Evolutionary conservation across 441 rosid species (phyloP).

Genomic region (Hura crepitans): DNA sequence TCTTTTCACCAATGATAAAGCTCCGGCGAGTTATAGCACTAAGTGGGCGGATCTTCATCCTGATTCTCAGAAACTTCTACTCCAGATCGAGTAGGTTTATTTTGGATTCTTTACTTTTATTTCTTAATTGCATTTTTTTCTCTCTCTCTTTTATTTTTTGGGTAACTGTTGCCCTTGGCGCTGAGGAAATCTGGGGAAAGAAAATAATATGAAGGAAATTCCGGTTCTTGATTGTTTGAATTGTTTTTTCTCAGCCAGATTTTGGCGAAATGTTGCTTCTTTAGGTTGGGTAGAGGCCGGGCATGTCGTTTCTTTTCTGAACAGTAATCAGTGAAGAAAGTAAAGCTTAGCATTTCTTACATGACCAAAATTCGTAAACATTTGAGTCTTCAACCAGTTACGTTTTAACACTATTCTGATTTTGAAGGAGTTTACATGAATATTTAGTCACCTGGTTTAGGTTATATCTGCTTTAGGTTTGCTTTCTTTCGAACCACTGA

Average conservation of each 20-base stretch:
- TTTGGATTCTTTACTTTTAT: not conserved
- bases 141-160: conserved; percentile 10
- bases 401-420: not conserved
- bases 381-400: not conserved
- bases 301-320: not conserved
- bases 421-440: not conserved
- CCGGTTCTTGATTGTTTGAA: not conserved
- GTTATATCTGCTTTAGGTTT: not conserved
- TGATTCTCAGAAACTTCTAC: conserved; percentile 85
- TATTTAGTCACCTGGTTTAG: not conserved
- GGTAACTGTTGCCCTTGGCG: conserved; percentile 3
- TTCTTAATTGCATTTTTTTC: not conserved
- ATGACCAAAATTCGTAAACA: not conserved
- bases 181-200: conserved; percentile 7
- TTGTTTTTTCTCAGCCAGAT: not conserved
- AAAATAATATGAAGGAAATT: not conserved
- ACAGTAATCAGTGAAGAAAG: not conserved
- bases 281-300: not conserved
- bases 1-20: conserved; percentile 73
- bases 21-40: conserved; percentile 84
- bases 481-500: not conserved
- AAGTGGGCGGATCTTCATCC: conserved; percentile 97
- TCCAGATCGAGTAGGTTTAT: conserved; percentile 74
- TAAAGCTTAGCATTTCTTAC: not conserved
- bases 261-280: not conserved